Evolutionary conservation across 495 filamentous ascomycete species (phyloP), one percentile per base, ranked within the genome.

Genomic region (Penicillium antarcticum): DNA sequence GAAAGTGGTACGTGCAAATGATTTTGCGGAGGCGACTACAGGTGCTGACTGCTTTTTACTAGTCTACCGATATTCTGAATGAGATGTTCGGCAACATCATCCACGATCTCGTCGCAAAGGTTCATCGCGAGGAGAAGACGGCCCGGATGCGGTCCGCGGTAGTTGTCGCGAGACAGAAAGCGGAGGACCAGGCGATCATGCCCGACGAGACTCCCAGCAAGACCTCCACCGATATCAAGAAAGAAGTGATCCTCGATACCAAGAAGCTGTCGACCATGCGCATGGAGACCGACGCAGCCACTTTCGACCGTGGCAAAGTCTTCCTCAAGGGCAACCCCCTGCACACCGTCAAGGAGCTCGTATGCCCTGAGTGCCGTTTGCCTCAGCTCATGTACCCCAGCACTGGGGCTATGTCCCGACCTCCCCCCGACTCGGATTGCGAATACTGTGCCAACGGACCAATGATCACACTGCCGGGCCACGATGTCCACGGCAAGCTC

Each of bases 401-500:
- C 17, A 78, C 82, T 23, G 85, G 85, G 24, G 76, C 77, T 46
- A 81, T 81, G 18, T 76, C 81, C 17, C 72, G 73, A 32, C 79
- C 81, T 56, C 80, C 81, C 6, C 70, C 71, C 4, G 84, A 87
- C 52, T 78, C 80, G 2, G 74, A 80, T 55, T 69, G 79, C 56
- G 74, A 78, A 55, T 95, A 92, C 69, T 95, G 89, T 75, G 84
- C 84, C 58, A 85, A 81, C 50, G 83, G 84, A 43, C 88, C 89
- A 10, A 84, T 85, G 68, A 83, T 88, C 59, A 80, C 80, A 46
- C 80, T 84, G 60, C 81, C 84, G 2, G 87, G 87, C 45, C 85
- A 84, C 68, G 89, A 95, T 62, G 87, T 92, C 36, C 89, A 94
- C 63, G 89, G 88, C 43, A 90, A 91, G 61, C 84, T 84, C 9